Conservation (phyloP, 2,329 filamentous ascomycete species). For the Venturia aucupariae region DNA sequence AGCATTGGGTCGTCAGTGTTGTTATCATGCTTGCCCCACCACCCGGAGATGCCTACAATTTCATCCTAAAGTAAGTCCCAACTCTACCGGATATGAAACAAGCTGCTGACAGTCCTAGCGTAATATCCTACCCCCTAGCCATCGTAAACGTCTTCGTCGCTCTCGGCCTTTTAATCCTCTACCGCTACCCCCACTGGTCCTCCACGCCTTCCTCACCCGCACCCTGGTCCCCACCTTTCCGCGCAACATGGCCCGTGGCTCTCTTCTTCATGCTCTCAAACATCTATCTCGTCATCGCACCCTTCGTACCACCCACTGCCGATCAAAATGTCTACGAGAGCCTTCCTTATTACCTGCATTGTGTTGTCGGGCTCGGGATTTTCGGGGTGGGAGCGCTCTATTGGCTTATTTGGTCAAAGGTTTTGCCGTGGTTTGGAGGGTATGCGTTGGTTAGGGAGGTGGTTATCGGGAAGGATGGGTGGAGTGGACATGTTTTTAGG, state of each 20-base stretch:
- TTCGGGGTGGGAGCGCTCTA: too few species aligned
- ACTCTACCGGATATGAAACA: too few species aligned
- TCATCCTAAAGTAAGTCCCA: conserved; percentile 41
- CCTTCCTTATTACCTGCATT: too few species aligned
- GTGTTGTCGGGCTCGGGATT: too few species aligned
- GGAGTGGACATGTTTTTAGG: too few species aligned
- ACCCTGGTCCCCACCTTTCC: conserved; percentile 28
- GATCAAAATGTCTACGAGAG: conserved; percentile 32
- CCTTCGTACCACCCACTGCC: conserved; percentile 30
- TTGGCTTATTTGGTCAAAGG: too few species aligned
- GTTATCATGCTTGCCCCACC: conserved; percentile 59
- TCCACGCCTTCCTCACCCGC: too few species aligned
- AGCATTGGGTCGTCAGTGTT: conserved; percentile 58
- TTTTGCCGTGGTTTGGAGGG: too few species aligned
- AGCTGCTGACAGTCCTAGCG: conserved; percentile 9
- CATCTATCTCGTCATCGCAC: conserved; percentile 33
- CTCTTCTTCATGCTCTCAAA: conserved; percentile 32
- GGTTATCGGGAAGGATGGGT: too few species aligned
- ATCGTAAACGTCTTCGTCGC: conserved; percentile 29
- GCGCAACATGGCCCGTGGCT: conserved; percentile 26
- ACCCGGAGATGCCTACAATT: conserved; percentile 61
- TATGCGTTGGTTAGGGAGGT: too few species aligned
- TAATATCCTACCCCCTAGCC: conserved; percentile 32
- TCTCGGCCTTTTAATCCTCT: conserved; percentile 28
- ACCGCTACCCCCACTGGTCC: conserved; percentile 19